Percentiles rank a stretch among this genome's conserved stretches.
Conservation (phyloP, 2,329 filamentous ascomycete genomes). For the Geosmithia flava region DNA sequence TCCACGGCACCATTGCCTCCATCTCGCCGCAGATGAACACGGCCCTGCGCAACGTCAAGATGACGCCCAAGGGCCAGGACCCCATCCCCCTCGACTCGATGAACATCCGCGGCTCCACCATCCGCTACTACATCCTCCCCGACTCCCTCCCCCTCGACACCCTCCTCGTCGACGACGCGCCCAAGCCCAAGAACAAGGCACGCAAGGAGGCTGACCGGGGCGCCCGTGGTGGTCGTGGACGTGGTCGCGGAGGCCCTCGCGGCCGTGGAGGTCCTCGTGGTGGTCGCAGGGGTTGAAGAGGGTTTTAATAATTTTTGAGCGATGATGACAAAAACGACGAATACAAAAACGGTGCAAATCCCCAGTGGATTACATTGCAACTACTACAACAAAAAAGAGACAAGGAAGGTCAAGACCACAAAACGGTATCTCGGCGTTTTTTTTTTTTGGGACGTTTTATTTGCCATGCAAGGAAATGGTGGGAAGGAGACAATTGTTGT, state of each 20-base stretch:
- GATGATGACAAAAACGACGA: neutral
- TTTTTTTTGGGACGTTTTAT: neutral
- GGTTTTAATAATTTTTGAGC: too few relatives aligned
- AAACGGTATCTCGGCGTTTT: slow-evolving; percentile 1
- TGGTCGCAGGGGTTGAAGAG: neutral
- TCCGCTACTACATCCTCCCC: slow-evolving; percentile 92
- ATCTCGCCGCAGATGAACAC: slow-evolving; percentile 99
- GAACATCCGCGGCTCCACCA: slow-evolving; percentile 91
- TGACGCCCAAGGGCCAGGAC: slow-evolving; percentile 82
- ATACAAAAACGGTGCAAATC: neutral
- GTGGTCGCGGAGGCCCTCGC: slow-evolving; percentile 32
- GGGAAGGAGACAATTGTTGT: slow-evolving; percentile 2
- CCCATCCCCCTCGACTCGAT: slow-evolving; percentile 85
- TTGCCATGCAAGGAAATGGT: slow-evolving; percentile 3
- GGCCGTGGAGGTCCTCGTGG: slow-evolving; percentile 19
- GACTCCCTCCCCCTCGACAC: slow-evolving; percentile 93
- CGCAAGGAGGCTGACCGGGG: slow-evolving; percentile 70
- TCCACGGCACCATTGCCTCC: slow-evolving; percentile 92
- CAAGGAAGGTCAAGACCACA: slow-evolving; percentile 1
- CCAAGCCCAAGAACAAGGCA: slow-evolving; percentile 99
- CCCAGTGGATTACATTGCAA: neutral
- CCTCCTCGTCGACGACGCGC: slow-evolving; percentile 87
- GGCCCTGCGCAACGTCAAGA: slow-evolving; percentile 87
- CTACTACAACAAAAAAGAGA: neutral
- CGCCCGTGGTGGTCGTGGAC: slow-evolving; percentile 37